phyloP scores from a whole-genome alignment of 2,329 filamentous ascomycete species.

The Sarocladium strictum region DNA sequence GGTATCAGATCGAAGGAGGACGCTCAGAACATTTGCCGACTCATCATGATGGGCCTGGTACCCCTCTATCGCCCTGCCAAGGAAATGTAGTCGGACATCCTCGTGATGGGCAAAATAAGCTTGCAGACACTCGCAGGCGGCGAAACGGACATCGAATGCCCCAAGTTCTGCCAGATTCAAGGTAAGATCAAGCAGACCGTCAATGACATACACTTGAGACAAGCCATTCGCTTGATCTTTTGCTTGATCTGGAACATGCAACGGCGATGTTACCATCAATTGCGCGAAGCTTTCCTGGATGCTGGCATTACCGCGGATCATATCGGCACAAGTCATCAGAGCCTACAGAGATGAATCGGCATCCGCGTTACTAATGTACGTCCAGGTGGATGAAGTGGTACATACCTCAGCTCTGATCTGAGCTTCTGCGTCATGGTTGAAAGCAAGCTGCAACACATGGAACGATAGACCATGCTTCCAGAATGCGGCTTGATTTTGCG shows the following conservation, averaged over 20 bases:
- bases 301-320: constrained; percentile 73
- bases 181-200: constrained; percentile 79
- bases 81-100: constrained; percentile 77
- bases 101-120: constrained; percentile 83
- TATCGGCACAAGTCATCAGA: constrained; percentile 76
- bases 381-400: not conserved
- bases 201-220: constrained; percentile 78
- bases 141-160: constrained; percentile 73
- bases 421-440: constrained; percentile 64
- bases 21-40: constrained; percentile 81
- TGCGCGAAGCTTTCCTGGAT: constrained; percentile 89
- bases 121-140: constrained; percentile 85
- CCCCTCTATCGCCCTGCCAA: constrained; percentile 82
- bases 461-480: constrained; percentile 77
- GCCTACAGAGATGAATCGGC: constrained; percentile 45
- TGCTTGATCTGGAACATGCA: constrained; percentile 17
- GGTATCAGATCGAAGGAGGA: constrained; percentile 63
- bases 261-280: constrained; percentile 64
- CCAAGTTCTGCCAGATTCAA: constrained; percentile 61
- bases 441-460: constrained; percentile 76
- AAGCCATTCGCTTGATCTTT: constrained; percentile 42
- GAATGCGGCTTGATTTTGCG: constrained; percentile 79
- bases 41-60: constrained; percentile 73
- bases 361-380: not conserved
- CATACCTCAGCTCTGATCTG: constrained; percentile 75